Evolutionary conservation across 148 eudicot genomes (phyloP), one percentile per base, ranked within the genome.

Genomic region (Silene conica): DNA sequence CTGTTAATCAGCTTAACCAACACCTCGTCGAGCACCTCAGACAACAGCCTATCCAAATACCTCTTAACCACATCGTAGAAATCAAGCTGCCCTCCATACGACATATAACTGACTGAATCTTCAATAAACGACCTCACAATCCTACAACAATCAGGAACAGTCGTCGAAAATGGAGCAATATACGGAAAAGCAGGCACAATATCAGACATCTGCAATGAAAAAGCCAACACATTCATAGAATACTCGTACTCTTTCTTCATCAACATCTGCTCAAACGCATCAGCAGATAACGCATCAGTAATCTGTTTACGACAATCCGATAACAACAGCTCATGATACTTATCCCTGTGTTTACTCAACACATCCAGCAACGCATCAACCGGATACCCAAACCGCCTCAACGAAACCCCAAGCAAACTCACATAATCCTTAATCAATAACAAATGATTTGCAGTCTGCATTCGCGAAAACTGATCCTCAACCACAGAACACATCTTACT

Each of bases 221-320:
- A 95, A 0, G 98, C 90, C 56, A 92, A 77, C 77, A 95, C 98
- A 79, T 95, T 89, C 98, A 95, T 95, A 0, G 97, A 88, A 60
- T 95, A 95, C 83, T 91, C 98, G 13, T 95, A 95, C 77, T 95
- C 98, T 67, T 95, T 95, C 85, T 79, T 95, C 98, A 95, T 95
- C 82, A 89, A 85, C 97, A 92, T 89, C 81, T 95, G 97, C 82
- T 92, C 97, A 77, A 89, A 88, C 59, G 86, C 90, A 90, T 95
- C 98, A 73, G 88, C 92, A 38, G 85, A 50, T 13, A 92, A 80
- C 0, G 87, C 97, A 77, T 95, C 98, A 16, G 89, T 76, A 22
- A 95, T 88, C 82, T 95, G 98, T 77, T 89, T 92, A 2, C 92
- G 86, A 81, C 98, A 91, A 82, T 95, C 98, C 1, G 92, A 91